Percentiles rank a stretch among this genome's conserved stretches.
These are phyloP conservation scores for Moringa oleifera DNA, from an alignment of 345 rosid genomes.

Conservation along the genomic window DNA sequence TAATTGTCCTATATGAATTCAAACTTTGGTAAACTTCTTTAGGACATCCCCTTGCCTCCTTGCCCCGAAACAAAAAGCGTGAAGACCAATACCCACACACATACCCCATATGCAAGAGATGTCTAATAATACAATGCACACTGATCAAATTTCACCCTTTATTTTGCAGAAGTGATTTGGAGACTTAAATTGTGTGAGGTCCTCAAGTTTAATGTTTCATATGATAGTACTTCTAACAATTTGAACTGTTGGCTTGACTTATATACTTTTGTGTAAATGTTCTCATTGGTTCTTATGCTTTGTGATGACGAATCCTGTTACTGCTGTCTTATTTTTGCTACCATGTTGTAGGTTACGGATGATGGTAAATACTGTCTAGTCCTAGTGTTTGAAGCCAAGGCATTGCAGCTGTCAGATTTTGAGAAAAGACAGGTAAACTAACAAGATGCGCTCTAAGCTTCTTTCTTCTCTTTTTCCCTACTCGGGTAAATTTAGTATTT, in stretches of 20 bases:
- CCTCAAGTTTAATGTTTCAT: not conserved
- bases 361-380: conserved; percentile 79
- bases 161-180: not conserved
- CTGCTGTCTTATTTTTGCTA: not conserved
- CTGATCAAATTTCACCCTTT: conserved; percentile 1
- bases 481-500: not conserved
- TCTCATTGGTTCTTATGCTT: too few relatives aligned
- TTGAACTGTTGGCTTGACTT: not conserved
- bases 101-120: too few relatives aligned
- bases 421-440: conserved; percentile 70
- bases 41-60: too few relatives aligned
- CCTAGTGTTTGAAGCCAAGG: conserved; percentile 76
- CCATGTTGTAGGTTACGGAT: conserved; percentile 48
- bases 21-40: too few relatives aligned
- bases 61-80: too few relatives aligned
- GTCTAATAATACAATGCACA: not conserved
- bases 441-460: not conserved
- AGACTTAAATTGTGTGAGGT: not conserved
- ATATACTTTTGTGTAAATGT: not conserved
- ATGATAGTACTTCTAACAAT: not conserved
- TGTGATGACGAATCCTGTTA: not conserved
- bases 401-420: conserved; percentile 68
- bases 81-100: too few relatives aligned
- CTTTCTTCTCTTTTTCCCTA: not conserved
- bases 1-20: too few relatives aligned